phyloP scores from a whole-genome alignment of 225 moss, liverwort and hornwort species.

The Neckera pumila region DNA sequence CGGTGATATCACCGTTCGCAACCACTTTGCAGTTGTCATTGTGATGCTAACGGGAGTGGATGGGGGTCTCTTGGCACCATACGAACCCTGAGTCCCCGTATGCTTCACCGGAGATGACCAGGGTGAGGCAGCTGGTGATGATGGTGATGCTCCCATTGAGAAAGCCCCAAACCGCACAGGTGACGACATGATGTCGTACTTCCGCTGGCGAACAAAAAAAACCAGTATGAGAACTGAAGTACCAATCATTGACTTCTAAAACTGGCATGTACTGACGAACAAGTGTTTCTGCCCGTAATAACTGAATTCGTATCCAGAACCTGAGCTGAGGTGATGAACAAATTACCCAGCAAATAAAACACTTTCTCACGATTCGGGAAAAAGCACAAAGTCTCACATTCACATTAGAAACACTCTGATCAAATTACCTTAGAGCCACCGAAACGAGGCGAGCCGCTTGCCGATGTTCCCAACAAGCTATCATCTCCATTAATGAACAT shows the following conservation, averaged over 20 bases:
- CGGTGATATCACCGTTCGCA: slow-evolving; percentile 74
- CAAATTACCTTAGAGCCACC: slow-evolving; percentile 54
- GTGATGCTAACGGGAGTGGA: slow-evolving; percentile 89
- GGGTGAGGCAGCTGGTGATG: slow-evolving; percentile 60
- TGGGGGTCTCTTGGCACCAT: slow-evolving; percentile 57
- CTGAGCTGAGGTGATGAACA: not conserved
- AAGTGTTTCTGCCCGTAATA: not conserved
- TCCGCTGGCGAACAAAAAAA: slow-evolving; percentile 51
- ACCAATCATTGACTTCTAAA: not conserved
- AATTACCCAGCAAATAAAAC: not conserved
- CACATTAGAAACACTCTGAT: not conserved
- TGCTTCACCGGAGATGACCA: slow-evolving; percentile 72
- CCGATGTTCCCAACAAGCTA: slow-evolving; percentile 42
- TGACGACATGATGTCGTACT: slow-evolving; percentile 74
- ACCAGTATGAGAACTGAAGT: not conserved
- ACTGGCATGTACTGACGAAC: not conserved
- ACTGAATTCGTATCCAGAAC: not conserved
- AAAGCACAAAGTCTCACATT: not conserved
- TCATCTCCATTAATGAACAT: slow-evolving; percentile 90
- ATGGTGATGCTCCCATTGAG: slow-evolving; percentile 65
- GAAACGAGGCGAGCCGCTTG: slow-evolving; percentile 50
- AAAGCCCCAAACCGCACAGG: slow-evolving; percentile 63
- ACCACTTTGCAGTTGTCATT: slow-evolving; percentile 97
- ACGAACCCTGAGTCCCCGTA: slow-evolving; percentile 19
- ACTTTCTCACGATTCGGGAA: not conserved